Evolutionary conservation across 805 yeast species (phyloP), one percentile per base, ranked within the genome.

Genomic region (Schwanniomyces pseudopolymorphus): DNA sequence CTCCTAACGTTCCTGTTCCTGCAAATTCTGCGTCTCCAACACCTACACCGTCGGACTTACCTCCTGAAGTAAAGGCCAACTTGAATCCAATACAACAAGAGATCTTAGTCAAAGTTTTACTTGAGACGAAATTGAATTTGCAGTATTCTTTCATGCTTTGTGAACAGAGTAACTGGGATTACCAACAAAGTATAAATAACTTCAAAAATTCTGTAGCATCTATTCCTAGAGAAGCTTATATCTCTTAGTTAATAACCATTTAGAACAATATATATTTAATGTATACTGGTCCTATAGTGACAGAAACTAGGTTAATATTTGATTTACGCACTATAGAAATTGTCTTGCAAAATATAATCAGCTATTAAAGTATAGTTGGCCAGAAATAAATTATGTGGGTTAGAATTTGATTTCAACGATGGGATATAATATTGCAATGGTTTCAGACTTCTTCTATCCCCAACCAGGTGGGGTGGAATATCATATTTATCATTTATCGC

Each of bases 381-480:
- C 13, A 5, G 10, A 31, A 31, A 14, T 14, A 31, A 10, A 11
- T 6, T 31, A 31, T 31, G 35, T 14, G 35, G 35, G 9, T 31
- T 5, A 14, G 10, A 14, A 31, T 31, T 14, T 31, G 13, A 31
- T 14, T n/a, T 14, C 19, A 14, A 54, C 16, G 17, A 60, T 59
- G 66, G 57, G 59, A 38, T 63, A 65, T 51, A 70, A 69, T 45
- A 68, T 70, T 45, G 77, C 77, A 6, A 91, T 94, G 97, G 88
- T 91, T 3, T 87, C 96, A 38, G 99, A 94, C 67, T 94, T 90
- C 74, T 94, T 94, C 79, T 94, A 87, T 67, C 99, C 99, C 9
- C 99, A 94, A 62, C 86, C 97, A 0, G 99, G 99, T 3, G 99
- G 99, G 8, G 96, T 94, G 1, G 99, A 94, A 64, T 83, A 92